Conservation (phyloP, 163 green algal species). For the Chlorella variabilis region DNA sequence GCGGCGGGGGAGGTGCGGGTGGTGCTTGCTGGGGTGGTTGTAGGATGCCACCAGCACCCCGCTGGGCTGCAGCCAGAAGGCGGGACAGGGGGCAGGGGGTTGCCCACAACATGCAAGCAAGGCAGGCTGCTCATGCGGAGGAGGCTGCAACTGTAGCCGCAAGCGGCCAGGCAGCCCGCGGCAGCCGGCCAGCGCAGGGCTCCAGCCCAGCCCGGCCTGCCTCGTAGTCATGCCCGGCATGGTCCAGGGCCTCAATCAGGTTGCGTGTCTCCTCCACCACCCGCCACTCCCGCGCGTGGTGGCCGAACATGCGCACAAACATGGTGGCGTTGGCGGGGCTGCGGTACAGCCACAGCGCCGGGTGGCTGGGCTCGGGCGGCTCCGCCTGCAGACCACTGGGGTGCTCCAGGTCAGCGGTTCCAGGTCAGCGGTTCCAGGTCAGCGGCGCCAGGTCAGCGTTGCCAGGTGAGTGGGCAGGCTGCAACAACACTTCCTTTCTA, state of each 20-base stretch:
- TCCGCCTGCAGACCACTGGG: conserved; percentile 5
- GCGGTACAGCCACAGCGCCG: conserved; percentile 2
- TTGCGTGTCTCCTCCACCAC: background rate
- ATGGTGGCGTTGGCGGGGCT: background rate
- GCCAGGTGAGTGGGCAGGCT: too few species aligned
- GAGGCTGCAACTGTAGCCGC: too few species aligned
- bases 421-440: too few species aligned
- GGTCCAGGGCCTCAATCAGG: background rate
- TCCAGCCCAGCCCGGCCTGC: too few species aligned
- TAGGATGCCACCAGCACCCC: conserved; percentile 8
- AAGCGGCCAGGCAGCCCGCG: too few species aligned
- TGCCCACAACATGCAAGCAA: too few species aligned
- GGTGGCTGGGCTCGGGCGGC: conserved; percentile 7
- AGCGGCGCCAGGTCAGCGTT: too few species aligned
- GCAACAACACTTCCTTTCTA: too few species aligned
- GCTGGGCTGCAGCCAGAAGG: background rate
- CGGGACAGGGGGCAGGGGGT: background rate
- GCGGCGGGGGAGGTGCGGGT: background rate
- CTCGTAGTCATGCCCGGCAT: conserved; percentile 17
- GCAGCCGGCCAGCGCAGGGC: too few species aligned
- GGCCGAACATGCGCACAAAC: conserved; percentile 24
- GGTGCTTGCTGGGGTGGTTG: conserved; percentile 10
- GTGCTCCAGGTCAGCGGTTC: background rate
- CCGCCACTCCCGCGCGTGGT: conserved; percentile 17
- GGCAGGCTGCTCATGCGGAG: too few species aligned